Evolutionary conservation across 371 early-diverging fungal species (phyloP), one percentile per base, ranked within the genome.

Genomic region (Smittium culicis): DNA sequence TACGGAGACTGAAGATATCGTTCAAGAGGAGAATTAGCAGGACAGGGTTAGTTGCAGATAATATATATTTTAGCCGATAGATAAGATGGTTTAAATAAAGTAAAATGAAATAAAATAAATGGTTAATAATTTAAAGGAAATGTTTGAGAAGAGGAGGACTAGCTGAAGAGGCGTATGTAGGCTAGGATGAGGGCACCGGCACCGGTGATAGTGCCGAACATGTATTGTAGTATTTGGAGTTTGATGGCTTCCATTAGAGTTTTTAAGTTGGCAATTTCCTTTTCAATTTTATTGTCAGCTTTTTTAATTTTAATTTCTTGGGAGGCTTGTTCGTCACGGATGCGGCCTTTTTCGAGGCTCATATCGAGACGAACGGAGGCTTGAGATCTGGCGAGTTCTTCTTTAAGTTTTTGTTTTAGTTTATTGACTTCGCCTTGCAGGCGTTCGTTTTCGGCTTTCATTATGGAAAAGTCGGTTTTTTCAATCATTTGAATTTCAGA

Each of bases 241-340:
- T 91, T 92, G 71, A 92, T 89, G 2, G 89, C 84, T 75, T 94
- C 94, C 88, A 94, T 86, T 71, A 88, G 88, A n/a, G 92, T 92
- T 34, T 88, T 76, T 61, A 96, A 70, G 11, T 80, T 82, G 24
- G 88, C 84, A 55, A 94, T 88, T 71, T 96, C 96, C 59, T 87
- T 83, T 73, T 96, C 94, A 67, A 94, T 90, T 35, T 85, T 83
- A 3, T 92, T 83, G 64, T 91, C 90, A 0, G 94, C 88, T 70
- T 94, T 93, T 61, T 85, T 83, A 58, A 96, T 86, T 69, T 86
- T 90, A 35, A 90, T 77, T 70, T 91, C 92, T 67, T 92, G 91
- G 20, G 82, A 81, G 60, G 86, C 85, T 34, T 87, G 85, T 72
- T 92, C 91, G 68, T 91, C 90, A 1, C 93, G 82, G 30, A 91